A percentile compares a stretch with the other conserved stretches of the same genome.
These are phyloP conservation scores for Psilocybe tampanensis DNA, from an alignment of 768 basidiomycete genomes.

Conservation along the genomic window DNA sequence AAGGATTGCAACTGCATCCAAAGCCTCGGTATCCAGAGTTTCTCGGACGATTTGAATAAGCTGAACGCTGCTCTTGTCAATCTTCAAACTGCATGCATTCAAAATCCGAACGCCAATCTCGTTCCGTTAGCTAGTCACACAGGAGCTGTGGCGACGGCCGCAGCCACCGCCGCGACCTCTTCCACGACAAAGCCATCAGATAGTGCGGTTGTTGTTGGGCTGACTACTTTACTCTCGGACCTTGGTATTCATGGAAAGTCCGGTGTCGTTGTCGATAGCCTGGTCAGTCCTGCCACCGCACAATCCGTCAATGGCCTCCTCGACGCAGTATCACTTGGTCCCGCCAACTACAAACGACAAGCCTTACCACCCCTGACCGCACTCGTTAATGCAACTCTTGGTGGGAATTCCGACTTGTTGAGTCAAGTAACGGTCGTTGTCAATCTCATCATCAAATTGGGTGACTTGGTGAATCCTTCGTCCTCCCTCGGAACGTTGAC, in stretches of 20 bases:
- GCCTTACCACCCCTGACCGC: background rate
- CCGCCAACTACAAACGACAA: constrained; percentile 15
- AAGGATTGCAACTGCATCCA: constrained; percentile 22
- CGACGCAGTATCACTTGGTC: constrained; percentile 14
- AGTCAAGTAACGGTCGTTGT: constrained; percentile 19
- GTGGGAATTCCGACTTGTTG: constrained; percentile 16
- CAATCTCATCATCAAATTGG: constrained; percentile 20
- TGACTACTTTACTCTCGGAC: constrained; percentile 15
- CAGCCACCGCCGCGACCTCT: background rate
- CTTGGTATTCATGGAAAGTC: constrained; percentile 14
- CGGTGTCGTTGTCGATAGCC: constrained; percentile 13
- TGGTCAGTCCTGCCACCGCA: constrained; percentile 10
- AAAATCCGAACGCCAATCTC: constrained; percentile 5
- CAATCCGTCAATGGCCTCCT: constrained; percentile 12
- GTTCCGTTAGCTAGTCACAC: background rate
- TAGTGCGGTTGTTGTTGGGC: constrained; percentile 16
- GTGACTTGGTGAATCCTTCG: background rate
- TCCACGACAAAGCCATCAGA: background rate
- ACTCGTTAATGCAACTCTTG: constrained; percentile 9
- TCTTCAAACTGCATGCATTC: constrained; percentile 13
- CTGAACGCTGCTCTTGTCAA: constrained; percentile 14
- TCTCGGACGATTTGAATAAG: constrained; percentile 16
- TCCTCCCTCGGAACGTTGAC: background rate
- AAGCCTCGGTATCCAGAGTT: constrained; percentile 17
- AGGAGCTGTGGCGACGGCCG: background rate